Evolutionary conservation across 169 alveolate genomes (phyloP), one percentile per base, ranked within the genome.

Genomic region (Plasmodium adleri): DNA sequence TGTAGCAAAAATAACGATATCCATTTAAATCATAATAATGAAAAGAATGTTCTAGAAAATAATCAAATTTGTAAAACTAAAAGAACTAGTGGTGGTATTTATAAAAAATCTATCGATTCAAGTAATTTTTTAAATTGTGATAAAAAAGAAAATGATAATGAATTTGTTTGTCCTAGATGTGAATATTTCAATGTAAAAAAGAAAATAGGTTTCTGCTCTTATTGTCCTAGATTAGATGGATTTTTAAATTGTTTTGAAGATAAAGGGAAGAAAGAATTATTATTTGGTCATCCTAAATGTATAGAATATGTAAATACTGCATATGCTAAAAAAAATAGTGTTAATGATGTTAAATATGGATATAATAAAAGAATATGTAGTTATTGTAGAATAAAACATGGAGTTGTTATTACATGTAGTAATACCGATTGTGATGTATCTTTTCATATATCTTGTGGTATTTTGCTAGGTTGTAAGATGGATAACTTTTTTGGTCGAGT

Each of bases 221-320:
- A 83, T 22, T 83, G 91, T 17, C 91, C 91, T 15, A 83, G 91
- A 58, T 83, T 83, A 58, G 91, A 83, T 68, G 91, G 91, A 68
- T 83, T 83, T 49, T 45, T 83, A 83, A 83, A 83, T 50, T 83
- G 91, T 49, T 68, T 68, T 83, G 91, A 83, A 68, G 91, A 83
- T 83, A 83, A 83, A 63, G 83, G 50, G 15, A 83, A 83, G 24
- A 83, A 83, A 62, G 91, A 83, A 43, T 72, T 83, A 68, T 47
- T 43, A 47, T 83, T 83, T 83, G 76, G 52, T n/a, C 91, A 83
- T 43, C 91, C 91, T 13, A 83, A 83, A 83, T 83, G 91, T 39
- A 26, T 62, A 49, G 91, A 83, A 58, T 83, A 83, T 56, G 83
- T 83, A 22, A 83, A 83, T 68, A 83, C 91, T 32, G 91, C 85